Base-by-base conservation (phyloP, 2,329 filamentous ascomycete genomes). In the Nannizziopsis arthrosporioides region DNA sequence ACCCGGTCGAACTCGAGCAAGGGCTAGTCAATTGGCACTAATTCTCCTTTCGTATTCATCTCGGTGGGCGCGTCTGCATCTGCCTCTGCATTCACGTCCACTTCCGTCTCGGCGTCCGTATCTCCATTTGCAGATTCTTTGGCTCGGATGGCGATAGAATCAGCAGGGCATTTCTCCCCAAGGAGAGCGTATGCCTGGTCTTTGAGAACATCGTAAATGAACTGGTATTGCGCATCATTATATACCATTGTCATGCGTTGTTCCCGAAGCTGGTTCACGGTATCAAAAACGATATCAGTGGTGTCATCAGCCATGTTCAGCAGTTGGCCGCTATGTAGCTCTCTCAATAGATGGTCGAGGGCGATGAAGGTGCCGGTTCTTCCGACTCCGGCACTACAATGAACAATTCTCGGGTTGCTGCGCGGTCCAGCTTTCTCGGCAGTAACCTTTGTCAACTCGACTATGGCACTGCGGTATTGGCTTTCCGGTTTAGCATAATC, bases 181-280 rank as follows among this genome's bases (percentile, higher is more conserved):
- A 37, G 40, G 14, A 43, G 15, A 37, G 18, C 37, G 45, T 64
- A 60, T 5, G 58, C 58, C 51, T 68, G 63, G 62, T 87, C 83
- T 44, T 80, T 77, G 58, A 95, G 65, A 1, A 93, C 85, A 59
- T 88, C 80, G 68, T 98, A 96, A 49, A 98, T 77, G 63, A 96
- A 95, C 34, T 78, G 68, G 59, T 85, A 92, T 63, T 98, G 92
- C 42, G 75, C 64, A 57, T 90, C 84, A 40, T 85, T 82, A 68
- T 96, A 92, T 4, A 98, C 92, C 92, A 98, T 98, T 67, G 82
- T 85, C 70, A 86, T 85, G 14, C 92, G 78, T 71, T 98, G 92
- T 64, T 90, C 79, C 39, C 92, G 78, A 48, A 98, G 74, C 51
- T 71, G 68, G 57, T 94, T 83, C 47, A 98, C 89, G 0, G 84